Base-by-base conservation (phyloP, 495 filamentous ascomycete species). In the Recurvomyces mirabilis region DNA sequence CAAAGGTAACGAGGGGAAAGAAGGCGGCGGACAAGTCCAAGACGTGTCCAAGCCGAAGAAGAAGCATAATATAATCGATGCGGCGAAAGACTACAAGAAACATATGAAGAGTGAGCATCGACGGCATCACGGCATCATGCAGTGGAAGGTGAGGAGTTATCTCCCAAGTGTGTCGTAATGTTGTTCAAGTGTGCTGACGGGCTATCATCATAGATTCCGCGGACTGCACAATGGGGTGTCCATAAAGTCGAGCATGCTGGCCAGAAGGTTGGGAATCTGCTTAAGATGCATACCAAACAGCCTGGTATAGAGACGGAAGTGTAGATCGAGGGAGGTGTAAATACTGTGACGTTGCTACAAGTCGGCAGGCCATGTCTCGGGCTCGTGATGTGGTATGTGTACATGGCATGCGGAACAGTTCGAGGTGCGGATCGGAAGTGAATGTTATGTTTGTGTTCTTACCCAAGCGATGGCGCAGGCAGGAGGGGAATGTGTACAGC, bases 281-380 rank as follows among this genome's bases (percentile, higher is more conserved):
- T 68, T 38, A 55, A 63, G 46, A 60, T 67, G 52, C 49, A 58
- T 36, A 57, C 64, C 9, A 47, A 62, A 35, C 55, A 66, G 20
- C 49, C 58, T 36, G 65, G 59, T 18, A 53, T 70, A 43, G 65
- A 70, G 56, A 68, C 65, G 5, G 67, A 70, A 49, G 66, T 61
- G 23, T 40, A n/a, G n/a, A n/a, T n/a, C n/a, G n/a, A n/a, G n/a
- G n/a, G n/a, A n/a, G n/a, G n/a, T n/a, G n/a, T n/a, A n/a, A n/a
- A n/a, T n/a, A n/a, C n/a, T n/a, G n/a, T n/a, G n/a, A n/a, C n/a
- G n/a, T n/a, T n/a, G n/a, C n/a, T n/a, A n/a, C n/a, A n/a, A n/a
- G n/a, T n/a, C n/a, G n/a, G n/a, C n/a, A n/a, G n/a, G n/a, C n/a
- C n/a, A n/a, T n/a, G n/a, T n/a, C n/a, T n/a, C n/a, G n/a, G n/a